phyloP scores from a whole-genome alignment of 23 red algal species.

The Agarophyton chilense region DNA sequence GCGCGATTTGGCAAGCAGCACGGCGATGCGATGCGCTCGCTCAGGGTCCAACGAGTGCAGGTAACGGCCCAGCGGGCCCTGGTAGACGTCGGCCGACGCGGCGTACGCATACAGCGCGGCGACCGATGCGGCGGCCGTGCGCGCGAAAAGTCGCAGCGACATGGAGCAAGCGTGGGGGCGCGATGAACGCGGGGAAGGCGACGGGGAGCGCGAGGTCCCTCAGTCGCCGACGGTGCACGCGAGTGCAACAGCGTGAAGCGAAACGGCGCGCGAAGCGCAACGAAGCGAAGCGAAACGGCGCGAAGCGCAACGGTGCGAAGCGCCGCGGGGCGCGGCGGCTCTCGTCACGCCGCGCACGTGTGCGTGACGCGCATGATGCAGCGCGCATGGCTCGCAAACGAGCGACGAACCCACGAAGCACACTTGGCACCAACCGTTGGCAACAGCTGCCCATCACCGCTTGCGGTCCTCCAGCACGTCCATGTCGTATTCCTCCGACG shows the following conservation, averaged over 20 bases:
- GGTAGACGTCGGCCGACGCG: conserved; percentile 43
- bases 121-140: conserved; percentile 33
- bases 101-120: conserved; percentile 56
- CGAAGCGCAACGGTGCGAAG: not conserved
- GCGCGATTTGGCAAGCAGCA: conserved; percentile 36
- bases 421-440: not conserved
- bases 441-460: not conserved
- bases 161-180: too few relatives aligned
- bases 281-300: too few relatives aligned
- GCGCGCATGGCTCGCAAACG: too few relatives aligned
- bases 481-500: not conserved
- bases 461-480: not conserved
- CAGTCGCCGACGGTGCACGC: too few relatives aligned
- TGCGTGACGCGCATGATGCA: not conserved
- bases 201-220: too few relatives aligned
- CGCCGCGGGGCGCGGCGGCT: not conserved
- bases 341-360: not conserved
- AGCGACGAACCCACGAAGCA: too few relatives aligned
- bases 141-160: conserved; percentile 30
- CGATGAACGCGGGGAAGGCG: too few relatives aligned
- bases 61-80: conserved; percentile 30
- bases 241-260: too few relatives aligned
- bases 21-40: conserved; percentile 31
- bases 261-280: too few relatives aligned
- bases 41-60: conserved; percentile 20